These are phyloP conservation scores for Acanthamoeba triangularis DNA, from an alignment of 208 protist species.

Conservation along the genomic window DNA sequence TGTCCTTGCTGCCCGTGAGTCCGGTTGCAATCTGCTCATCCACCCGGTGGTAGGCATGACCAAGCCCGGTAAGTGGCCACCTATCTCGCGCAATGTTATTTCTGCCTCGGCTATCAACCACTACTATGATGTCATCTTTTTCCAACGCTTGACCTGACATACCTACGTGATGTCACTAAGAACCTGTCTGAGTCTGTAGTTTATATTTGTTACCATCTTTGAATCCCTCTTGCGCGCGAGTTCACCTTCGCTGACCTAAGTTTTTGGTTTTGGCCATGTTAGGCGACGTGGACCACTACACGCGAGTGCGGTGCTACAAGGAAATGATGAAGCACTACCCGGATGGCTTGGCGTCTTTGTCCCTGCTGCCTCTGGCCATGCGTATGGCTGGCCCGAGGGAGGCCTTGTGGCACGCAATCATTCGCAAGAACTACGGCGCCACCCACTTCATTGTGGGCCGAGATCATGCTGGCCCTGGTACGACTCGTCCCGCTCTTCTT, in stretches of 20 bases:
- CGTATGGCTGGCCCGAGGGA: constrained; percentile 93
- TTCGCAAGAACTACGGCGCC: constrained; percentile 95
- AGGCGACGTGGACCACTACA: constrained; percentile 83
- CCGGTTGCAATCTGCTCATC: constrained; percentile 89
- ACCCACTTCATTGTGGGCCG: constrained; percentile 95
- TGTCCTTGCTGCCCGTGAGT: constrained; percentile 85
- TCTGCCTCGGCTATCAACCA: neutral
- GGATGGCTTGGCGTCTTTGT: constrained; percentile 4
- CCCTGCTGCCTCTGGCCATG: constrained; percentile 93
- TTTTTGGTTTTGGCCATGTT: neutral
- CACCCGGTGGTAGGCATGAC: constrained; percentile 86
- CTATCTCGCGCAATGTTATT: neutral
- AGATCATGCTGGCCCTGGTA: constrained; percentile 92
- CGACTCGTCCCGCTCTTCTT: neutral
- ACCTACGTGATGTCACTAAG: constrained; percentile 74
- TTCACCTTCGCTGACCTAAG: neutral
- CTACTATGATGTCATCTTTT: neutral
- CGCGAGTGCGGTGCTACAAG: constrained; percentile 69
- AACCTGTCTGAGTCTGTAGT: constrained; percentile 82
- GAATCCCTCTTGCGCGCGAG: neutral
- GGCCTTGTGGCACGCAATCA: constrained; percentile 93
- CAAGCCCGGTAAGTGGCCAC: constrained; percentile 71
- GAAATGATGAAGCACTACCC: constrained; percentile 79
- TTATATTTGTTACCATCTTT: neutral
- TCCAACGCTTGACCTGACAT: constrained; percentile 33